phyloP scores from a whole-genome alignment of 2,329 filamentous ascomycete species.

The Xylaria arbuscula region DNA sequence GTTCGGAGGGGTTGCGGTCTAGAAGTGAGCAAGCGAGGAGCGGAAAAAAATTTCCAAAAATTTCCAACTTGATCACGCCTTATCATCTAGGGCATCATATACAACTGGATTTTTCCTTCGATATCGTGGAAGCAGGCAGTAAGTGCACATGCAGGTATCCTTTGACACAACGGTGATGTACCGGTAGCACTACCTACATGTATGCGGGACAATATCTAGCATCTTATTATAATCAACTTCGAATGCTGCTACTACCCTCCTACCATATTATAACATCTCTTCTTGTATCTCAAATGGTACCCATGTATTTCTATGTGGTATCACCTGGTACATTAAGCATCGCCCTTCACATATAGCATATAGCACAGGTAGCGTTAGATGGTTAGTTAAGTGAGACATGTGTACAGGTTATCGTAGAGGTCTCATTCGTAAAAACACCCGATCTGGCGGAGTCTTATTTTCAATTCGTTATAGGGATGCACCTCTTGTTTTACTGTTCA shows the following conservation, averaged over 20 bases:
- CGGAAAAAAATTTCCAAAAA: background rate
- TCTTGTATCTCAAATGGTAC: background rate
- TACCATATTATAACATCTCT: background rate
- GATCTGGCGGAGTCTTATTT: background rate
- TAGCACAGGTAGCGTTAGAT: background rate
- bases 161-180: background rate
- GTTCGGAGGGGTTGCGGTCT: constrained; percentile 9
- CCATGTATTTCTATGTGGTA: constrained; percentile 13
- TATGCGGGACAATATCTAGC: constrained; percentile 3
- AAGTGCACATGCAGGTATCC: background rate
- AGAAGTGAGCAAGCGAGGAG: constrained; percentile 18
- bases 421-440: background rate
- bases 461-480: constrained; percentile 7
- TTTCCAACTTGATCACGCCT: constrained; percentile 4
- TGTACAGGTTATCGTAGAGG: background rate
- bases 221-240: constrained; percentile 1
- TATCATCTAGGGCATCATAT: constrained; percentile 1
- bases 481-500: constrained; percentile 15
- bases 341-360: no score
- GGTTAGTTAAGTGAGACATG: background rate
- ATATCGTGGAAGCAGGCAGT: background rate
- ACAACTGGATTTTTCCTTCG: background rate
- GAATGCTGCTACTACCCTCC: background rate
- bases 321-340: background rate
- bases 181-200: background rate